These are phyloP conservation scores for Isatis lusitanica DNA, from an alignment of 441 rosid genomes.

Conservation along the genomic window DNA sequence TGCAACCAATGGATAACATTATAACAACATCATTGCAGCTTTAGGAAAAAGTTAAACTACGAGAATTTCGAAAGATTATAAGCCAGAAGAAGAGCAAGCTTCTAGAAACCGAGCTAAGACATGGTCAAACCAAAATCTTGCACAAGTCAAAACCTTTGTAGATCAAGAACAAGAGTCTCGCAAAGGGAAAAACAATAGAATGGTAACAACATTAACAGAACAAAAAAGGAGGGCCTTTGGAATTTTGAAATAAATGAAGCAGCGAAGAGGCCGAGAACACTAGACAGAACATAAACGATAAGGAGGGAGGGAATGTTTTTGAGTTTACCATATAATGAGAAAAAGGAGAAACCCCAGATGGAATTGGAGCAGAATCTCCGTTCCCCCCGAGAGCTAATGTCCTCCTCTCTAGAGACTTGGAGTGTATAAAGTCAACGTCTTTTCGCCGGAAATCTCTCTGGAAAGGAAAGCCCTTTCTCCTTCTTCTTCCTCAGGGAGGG, in stretches of 20 bases:
- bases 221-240: not conserved
- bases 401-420: slow-evolving; percentile 7
- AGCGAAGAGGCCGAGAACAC: not conserved
- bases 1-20: slow-evolving; percentile 25
- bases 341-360: not conserved
- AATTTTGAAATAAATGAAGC: not conserved
- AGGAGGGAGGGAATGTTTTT: not conserved
- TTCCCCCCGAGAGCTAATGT: not conserved
- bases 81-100: not conserved
- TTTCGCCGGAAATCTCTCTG: not conserved
- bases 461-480: slow-evolving; percentile 1
- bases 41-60: not conserved
- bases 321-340: slow-evolving; percentile 22
- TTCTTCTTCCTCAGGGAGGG: not conserved
- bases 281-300: not conserved
- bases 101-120: slow-evolving; percentile 1
- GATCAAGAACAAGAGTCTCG: not conserved
- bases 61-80: not conserved
- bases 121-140: slow-evolving; percentile 19
- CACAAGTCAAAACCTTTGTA: not conserved
- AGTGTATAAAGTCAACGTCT: slow-evolving; percentile 20
- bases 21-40: not conserved
- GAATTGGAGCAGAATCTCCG: slow-evolving; percentile 22
- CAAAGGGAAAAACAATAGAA: not conserved
- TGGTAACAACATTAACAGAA: not conserved